Evolutionary conservation across 352 stramenopile species (phyloP).

Genomic region (Phytophthora ramorum): DNA sequence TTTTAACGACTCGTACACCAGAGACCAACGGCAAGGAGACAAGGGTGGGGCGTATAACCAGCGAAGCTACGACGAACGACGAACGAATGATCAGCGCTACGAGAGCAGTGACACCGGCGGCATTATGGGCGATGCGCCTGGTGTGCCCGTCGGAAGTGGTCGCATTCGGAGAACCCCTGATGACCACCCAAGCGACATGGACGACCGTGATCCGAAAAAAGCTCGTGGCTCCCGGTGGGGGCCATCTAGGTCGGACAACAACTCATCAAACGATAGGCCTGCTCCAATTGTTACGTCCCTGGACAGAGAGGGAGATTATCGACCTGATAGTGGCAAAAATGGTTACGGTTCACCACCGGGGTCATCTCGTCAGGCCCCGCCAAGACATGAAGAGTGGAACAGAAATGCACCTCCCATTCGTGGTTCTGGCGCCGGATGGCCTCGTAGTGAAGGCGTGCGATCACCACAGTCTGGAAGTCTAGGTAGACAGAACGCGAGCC

Average conservation of each 20-base stretch:
- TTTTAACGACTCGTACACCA: conserved; percentile 19
- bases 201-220: conserved; percentile 69
- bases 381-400: conserved; percentile 44
- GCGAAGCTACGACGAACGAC: conserved; percentile 34
- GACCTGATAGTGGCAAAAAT: conserved; percentile 27
- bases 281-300: conserved; percentile 56
- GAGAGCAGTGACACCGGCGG: conserved; percentile 31
- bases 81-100: conserved; percentile 17
- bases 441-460: conserved; percentile 27
- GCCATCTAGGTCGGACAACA: conserved; percentile 49
- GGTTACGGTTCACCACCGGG: conserved; percentile 28
- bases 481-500: conserved; percentile 30
- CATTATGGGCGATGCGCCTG: conserved; percentile 35
- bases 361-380: conserved; percentile 22
- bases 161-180: conserved; percentile 36
- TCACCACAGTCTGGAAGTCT: conserved; percentile 38
- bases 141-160: conserved; percentile 30
- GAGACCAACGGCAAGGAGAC: conserved; percentile 22
- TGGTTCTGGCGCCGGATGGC: conserved; percentile 33
- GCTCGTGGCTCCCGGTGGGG: conserved; percentile 75
- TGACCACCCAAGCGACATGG: conserved; percentile 31
- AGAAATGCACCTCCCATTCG: conserved; percentile 26
- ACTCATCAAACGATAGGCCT: conserved; percentile 44
- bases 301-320: conserved; percentile 35
- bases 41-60: conserved; percentile 20